Evolutionary conservation across 1,284 basidiomycete species (phyloP).

Genomic region (Heliocybe sulcata): DNA sequence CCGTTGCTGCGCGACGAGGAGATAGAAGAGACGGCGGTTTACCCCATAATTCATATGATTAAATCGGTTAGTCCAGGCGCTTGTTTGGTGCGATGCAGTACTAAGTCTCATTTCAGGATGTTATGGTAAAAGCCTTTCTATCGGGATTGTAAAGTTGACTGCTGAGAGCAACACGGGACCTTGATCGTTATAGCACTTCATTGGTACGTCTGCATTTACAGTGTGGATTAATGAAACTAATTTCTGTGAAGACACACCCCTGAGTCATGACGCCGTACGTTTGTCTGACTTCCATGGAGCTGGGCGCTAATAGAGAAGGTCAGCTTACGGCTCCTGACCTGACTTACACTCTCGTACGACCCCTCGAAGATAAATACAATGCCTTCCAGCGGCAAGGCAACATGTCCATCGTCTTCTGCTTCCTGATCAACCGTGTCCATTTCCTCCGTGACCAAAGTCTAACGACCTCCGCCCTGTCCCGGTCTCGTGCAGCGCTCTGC

Average conservation of each 20-base stretch:
- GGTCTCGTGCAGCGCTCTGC: constrained; percentile 74
- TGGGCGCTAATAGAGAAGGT: constrained; percentile 1
- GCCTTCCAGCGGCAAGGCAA: constrained; percentile 58
- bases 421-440: constrained; percentile 84
- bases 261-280: constrained; percentile 65
- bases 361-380: constrained; percentile 68
- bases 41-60: constrained; percentile 69
- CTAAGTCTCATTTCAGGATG: constrained; percentile 35
- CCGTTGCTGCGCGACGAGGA: constrained; percentile 35
- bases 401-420: constrained; percentile 77
- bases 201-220: constrained; percentile 33
- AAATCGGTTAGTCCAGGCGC: constrained; percentile 33
- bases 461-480: constrained; percentile 59
- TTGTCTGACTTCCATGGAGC: neutral
- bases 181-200: constrained; percentile 40
- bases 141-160: neutral
- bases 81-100: constrained; percentile 6
- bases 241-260: constrained; percentile 55
- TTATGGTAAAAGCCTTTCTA: constrained; percentile 34
- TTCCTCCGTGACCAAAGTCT: constrained; percentile 74
- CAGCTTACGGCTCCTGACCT: constrained; percentile 79
- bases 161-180: neutral
- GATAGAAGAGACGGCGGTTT: constrained; percentile 51
- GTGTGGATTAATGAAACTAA: constrained; percentile 5
- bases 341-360: constrained; percentile 79